phyloP scores from a whole-genome alignment of 2,329 filamentous ascomycete genomes.

The Capronia coronata region DNA sequence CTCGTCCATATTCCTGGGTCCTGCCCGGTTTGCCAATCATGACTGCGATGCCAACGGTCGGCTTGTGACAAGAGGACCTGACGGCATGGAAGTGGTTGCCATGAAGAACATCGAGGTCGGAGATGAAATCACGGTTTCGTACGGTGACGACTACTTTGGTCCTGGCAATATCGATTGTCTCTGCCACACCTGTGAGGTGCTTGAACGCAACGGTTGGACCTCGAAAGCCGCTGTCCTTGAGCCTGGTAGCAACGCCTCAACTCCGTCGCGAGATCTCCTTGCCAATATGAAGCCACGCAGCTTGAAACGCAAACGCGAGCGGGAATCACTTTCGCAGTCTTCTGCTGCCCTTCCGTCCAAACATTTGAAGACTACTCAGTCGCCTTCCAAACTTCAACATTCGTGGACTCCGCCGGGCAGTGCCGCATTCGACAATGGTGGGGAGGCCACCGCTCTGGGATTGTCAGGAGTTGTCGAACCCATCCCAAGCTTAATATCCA shows the following conservation, averaged over 20 bases:
- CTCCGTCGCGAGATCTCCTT: slow-evolving; percentile 6
- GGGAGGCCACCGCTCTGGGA: not conserved
- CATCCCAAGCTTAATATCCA: not conserved
- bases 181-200: slow-evolving; percentile 76
- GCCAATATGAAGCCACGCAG: slow-evolving; percentile 4
- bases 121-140: slow-evolving; percentile 94
- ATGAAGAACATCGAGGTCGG: slow-evolving; percentile 73
- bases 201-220: slow-evolving; percentile 75
- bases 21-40: slow-evolving; percentile 93
- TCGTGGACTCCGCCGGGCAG: slow-evolving; percentile 27
- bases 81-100: slow-evolving; percentile 87
- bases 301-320: slow-evolving; percentile 24
- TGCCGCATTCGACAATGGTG: slow-evolving; percentile 14
- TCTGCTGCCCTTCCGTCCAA: slow-evolving; percentile 15
- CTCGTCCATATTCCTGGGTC: slow-evolving; percentile 86
- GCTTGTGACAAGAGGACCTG: slow-evolving; percentile 72
- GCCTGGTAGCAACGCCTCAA: slow-evolving; percentile 15
- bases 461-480: slow-evolving; percentile 1
- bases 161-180: slow-evolving; percentile 91
- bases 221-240: slow-evolving; percentile 31
- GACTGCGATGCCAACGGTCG: slow-evolving; percentile 90
- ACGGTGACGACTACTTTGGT: slow-evolving; percentile 94
- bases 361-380: slow-evolving; percentile 17
- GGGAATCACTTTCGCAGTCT: slow-evolving; percentile 8
- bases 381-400: slow-evolving; percentile 29